A percentile compares a stretch with the other conserved stretches of the same genome.
Conservation (phyloP, 345 rosid species). For the Camelina neglecta region DNA sequence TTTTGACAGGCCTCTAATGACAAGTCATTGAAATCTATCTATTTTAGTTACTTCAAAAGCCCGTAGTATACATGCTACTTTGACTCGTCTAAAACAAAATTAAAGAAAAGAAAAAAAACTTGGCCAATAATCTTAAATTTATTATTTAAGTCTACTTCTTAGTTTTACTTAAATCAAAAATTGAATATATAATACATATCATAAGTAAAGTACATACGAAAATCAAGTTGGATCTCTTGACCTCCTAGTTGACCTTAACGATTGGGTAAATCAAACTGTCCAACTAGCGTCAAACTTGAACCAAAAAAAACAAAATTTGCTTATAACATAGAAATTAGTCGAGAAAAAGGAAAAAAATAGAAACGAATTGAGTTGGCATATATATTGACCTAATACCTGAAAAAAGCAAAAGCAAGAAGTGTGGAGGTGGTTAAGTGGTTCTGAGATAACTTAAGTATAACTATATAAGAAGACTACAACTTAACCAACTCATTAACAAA, state of each 20-base stretch:
- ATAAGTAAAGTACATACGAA: background rate
- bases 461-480: slow-evolving; percentile 25
- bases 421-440: slow-evolving; percentile 34
- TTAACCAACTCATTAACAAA: slow-evolving; percentile 40
- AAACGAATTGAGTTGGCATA: slow-evolving; percentile 23
- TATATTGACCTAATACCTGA: slow-evolving; percentile 33
- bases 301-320: no score
- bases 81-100: background rate
- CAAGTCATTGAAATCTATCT: background rate
- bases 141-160: background rate
- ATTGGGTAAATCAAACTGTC: background rate
- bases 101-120: background rate
- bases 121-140: background rate
- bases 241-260: background rate
- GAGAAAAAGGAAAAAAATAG: background rate
- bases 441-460: slow-evolving; percentile 18
- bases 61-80: background rate
- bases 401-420: slow-evolving; percentile 31
- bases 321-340: background rate
- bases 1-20: no score
- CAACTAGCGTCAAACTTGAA: background rate
- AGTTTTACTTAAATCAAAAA: background rate
- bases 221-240: background rate
- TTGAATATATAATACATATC: background rate
- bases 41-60: background rate